Evolutionary conservation across 441 rosid genomes (phyloP).

Genomic region (Codiaeum variegatum): DNA sequence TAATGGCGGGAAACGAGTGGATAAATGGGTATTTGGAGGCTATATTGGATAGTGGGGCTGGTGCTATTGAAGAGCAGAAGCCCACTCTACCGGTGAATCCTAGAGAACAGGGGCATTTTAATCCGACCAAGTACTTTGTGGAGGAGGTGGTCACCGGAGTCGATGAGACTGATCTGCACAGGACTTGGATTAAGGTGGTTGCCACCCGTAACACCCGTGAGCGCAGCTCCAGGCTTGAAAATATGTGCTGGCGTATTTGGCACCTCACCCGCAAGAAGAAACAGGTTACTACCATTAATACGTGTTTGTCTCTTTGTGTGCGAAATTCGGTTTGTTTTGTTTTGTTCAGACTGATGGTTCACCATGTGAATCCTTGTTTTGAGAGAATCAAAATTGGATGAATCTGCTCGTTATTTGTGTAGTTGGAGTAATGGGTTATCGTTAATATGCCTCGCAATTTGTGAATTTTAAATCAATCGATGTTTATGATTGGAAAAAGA

Average conservation of each 20-base stretch:
- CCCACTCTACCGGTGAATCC: slow-evolving; percentile 33
- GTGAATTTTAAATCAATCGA: neutral
- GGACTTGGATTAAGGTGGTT: slow-evolving; percentile 95
- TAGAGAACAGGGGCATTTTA: slow-evolving; percentile 59
- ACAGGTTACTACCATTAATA: slow-evolving; percentile 45
- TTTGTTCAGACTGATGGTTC: neutral
- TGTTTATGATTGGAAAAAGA: neutral
- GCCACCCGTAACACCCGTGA: slow-evolving; percentile 91
- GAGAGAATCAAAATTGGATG: neutral
- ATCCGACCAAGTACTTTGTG: slow-evolving; percentile 84
- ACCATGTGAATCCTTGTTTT: neutral
- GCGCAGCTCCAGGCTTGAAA: slow-evolving; percentile 92
- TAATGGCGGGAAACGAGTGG: slow-evolving; percentile 97
- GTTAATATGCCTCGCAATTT: neutral
- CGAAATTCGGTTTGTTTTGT: neutral
- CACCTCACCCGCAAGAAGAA: slow-evolving; percentile 98
- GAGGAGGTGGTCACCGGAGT: slow-evolving; percentile 94
- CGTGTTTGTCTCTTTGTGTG: neutral
- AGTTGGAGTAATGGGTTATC: neutral
- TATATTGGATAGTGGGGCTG: slow-evolving; percentile 63
- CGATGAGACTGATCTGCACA: slow-evolving; percentile 82
- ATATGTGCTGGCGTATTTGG: slow-evolving; percentile 99
- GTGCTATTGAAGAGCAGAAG: slow-evolving; percentile 60
- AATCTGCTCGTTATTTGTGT: neutral
- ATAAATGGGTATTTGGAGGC: slow-evolving; percentile 95